Conservation (phyloP, 2,329 filamentous ascomycete genomes). For the Nemania abortiva region DNA sequence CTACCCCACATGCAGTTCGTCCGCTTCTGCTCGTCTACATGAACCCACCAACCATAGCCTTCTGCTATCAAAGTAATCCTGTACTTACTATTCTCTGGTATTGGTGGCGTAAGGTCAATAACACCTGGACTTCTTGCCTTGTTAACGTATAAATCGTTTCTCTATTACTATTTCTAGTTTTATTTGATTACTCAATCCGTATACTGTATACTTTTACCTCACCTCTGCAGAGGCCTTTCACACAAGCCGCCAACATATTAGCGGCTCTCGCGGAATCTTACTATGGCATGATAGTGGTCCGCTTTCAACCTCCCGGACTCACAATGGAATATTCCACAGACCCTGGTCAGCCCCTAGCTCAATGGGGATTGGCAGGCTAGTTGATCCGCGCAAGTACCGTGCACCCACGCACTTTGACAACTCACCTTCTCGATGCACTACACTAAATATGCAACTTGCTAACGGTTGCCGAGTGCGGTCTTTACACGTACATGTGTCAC, state of each 20-base stretch:
- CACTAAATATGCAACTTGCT: conserved; percentile 16
- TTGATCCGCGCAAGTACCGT: conserved; percentile 35
- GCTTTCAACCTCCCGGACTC: conserved; percentile 26
- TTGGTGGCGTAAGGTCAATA: background rate
- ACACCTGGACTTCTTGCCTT: background rate
- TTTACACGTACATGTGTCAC: conserved; percentile 14
- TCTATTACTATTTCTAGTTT: background rate
- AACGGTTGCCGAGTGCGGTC: conserved; percentile 25
- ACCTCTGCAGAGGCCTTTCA: background rate
- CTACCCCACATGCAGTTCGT: conserved; percentile 11
- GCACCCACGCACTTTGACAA: conserved; percentile 28
- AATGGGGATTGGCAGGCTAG: conserved; percentile 22
- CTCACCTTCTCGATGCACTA: conserved; percentile 17
- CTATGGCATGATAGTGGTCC: conserved; percentile 31
- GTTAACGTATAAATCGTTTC: background rate
- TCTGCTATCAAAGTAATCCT: background rate
- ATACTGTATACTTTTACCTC: conserved; percentile 1
- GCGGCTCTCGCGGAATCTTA: conserved; percentile 13
- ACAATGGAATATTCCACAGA: conserved; percentile 26
- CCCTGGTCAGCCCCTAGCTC: conserved; percentile 31
- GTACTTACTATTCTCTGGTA: conserved; percentile 1
- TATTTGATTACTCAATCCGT: background rate
- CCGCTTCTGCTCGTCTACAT: background rate
- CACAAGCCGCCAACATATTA: background rate
- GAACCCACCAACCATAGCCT: background rate